phyloP scores from a whole-genome alignment of 2,329 filamentous ascomycete species.

The Calycina herbarum region DNA sequence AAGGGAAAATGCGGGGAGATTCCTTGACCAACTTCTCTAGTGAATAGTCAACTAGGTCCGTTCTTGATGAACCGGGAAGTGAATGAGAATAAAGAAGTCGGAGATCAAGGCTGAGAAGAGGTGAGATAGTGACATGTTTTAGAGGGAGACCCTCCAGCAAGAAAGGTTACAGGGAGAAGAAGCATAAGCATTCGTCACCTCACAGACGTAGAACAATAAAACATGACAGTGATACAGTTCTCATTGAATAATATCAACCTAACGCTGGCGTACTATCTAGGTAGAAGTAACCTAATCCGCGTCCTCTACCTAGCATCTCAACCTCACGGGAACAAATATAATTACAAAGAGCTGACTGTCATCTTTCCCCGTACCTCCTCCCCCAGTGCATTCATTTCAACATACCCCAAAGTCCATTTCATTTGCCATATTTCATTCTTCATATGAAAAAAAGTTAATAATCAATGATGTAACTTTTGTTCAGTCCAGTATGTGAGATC shows the following conservation, averaged over 20 bases:
- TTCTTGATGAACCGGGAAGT: no score
- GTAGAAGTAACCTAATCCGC: background rate
- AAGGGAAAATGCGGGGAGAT: no score
- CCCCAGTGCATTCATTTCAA: background rate
- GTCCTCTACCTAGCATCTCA: background rate
- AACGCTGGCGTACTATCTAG: slow-evolving; percentile 2
- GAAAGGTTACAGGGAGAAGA: no score
- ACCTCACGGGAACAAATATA: slow-evolving; percentile 9
- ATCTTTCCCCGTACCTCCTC: background rate
- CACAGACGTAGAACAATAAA: no score
- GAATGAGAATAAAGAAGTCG: no score
- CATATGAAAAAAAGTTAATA: background rate
- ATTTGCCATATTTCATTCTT: background rate
- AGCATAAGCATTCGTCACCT: no score
- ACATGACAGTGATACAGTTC: slow-evolving; percentile 12
- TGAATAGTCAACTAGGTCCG: no score
- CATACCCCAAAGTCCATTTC: background rate
- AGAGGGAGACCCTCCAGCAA: no score
- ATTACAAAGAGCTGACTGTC: slow-evolving; percentile 11
- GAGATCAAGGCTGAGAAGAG: no score
- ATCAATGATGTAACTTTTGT: background rate
- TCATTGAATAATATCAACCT: slow-evolving; percentile 4
- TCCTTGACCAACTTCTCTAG: no score
- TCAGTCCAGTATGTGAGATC: no score
- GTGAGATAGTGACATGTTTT: no score